Evolutionary conservation across 441 rosid species (phyloP).

Genomic region (Syzygium malaccense): DNA sequence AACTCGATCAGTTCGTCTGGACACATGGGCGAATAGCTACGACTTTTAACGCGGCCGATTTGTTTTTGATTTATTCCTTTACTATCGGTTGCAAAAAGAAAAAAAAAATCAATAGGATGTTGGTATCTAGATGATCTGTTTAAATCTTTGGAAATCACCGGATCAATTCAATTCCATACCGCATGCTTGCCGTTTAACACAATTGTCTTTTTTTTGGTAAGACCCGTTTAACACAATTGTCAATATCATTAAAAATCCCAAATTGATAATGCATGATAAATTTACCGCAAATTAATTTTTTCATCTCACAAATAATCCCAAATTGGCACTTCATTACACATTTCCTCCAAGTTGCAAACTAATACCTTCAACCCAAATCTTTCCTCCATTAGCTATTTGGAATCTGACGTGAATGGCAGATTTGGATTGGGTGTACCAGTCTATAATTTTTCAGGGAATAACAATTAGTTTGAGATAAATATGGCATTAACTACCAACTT

Average conservation of each 20-base stretch:
- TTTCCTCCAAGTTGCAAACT: background rate
- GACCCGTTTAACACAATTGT: background rate
- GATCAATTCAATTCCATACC: background rate
- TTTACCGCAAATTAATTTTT: background rate
- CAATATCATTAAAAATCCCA: background rate
- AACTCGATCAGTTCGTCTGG: background rate
- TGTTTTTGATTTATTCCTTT: background rate
- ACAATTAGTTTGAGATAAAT: background rate
- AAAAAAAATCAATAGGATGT: background rate
- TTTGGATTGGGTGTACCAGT: accelerated
- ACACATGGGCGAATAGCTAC: background rate
- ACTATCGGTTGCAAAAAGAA: background rate
- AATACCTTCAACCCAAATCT: background rate
- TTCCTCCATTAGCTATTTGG: background rate
- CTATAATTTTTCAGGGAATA: background rate
- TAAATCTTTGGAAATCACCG: background rate
- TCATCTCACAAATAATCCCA: background rate
- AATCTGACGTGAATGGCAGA: accelerated
- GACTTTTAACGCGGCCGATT: background rate
- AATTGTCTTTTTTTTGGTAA: too few species aligned
- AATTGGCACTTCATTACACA: background rate
- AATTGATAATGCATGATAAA: background rate
- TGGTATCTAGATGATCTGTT: background rate
- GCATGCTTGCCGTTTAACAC: background rate
- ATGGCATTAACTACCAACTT: background rate